Base-by-base conservation (phyloP, 768 basidiomycete species). In the Tylopilus cervinicoccineus region DNA sequence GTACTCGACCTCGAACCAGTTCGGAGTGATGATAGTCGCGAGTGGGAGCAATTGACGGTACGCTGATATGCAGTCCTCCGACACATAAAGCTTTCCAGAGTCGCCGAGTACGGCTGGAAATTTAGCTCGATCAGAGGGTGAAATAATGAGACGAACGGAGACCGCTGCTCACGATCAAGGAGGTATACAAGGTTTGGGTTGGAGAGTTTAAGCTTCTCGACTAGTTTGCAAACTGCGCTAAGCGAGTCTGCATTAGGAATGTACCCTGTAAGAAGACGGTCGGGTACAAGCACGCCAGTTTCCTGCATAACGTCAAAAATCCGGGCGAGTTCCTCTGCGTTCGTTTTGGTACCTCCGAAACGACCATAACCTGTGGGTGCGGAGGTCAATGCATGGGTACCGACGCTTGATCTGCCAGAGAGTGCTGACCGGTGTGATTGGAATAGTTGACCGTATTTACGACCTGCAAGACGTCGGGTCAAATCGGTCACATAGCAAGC, bases 1-100 rank as follows among this genome's bases (percentile, higher is more conserved):
- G 66, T 63, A 94, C 93, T 98, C 95, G 52, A 87, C 88, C 72
- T 99, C 96, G 58, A 93, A 99, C 81, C 93, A 96, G 63, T 99
- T 99, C 0, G 96, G 96, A 0, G 96, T 93, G 55, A 97, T 97
- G 40, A 97, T 83, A 0, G 89, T 89, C 3, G 96, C 86, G n/a
- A 83, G 70, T n/a, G 81, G 74, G 1, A 95, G 73, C 70, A 93
- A 79, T 34, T 76, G 70, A 38, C 83, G 80, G 72, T 99, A 98
- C 32, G 91, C 76, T 1, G 93, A 91, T 50, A 98, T 73, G 9
- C 93, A 91, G 52, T 90, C 83, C 19, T 84, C 74, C 5, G 93
- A 80, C 19, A 97, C 93, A 58, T 99, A 99, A 13, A 99, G 72
- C 32, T 73, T 77, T 5, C 92, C 93, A 12, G 91, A 76, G 66